phyloP scores from a whole-genome alignment of 2,329 filamentous ascomycete species.

The Plenodomus lindquistii region DNA sequence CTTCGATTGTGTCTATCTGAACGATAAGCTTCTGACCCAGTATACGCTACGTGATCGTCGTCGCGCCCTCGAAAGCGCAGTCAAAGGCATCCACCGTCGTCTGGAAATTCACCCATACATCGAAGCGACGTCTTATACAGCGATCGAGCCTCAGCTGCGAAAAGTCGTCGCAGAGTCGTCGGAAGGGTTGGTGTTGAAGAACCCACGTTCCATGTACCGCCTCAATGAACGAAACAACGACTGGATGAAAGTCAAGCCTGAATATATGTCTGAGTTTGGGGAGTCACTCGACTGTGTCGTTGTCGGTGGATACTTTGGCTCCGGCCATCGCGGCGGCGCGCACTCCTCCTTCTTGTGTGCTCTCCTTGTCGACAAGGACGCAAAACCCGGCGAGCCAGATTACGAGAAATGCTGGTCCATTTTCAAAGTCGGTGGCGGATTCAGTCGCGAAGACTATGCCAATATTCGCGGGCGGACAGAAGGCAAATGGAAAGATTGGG shows the following conservation, averaged over 20 bases:
- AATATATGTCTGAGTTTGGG: slow-evolving; percentile 96
- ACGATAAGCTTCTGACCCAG: slow-evolving; percentile 75
- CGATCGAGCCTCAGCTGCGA: slow-evolving; percentile 78
- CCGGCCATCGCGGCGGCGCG: slow-evolving; percentile 78
- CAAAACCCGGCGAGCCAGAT: slow-evolving; percentile 59
- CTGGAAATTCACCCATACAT: slow-evolving; percentile 80
- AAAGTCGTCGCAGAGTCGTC: slow-evolving; percentile 84
- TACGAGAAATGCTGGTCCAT: slow-evolving; percentile 88
- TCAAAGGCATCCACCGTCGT: slow-evolving; percentile 71
- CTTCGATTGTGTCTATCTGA: slow-evolving; percentile 91
- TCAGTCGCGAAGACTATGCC: slow-evolving; percentile 81
- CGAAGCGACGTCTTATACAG: slow-evolving; percentile 66
- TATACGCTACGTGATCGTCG: slow-evolving; percentile 84
- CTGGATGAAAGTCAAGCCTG: slow-evolving; percentile 98
- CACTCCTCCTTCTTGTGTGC: slow-evolving; percentile 91
- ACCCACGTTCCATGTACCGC: slow-evolving; percentile 82
- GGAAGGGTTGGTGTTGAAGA: slow-evolving; percentile 92
- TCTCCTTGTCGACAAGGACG: slow-evolving; percentile 72
- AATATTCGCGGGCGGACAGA: slow-evolving; percentile 82
- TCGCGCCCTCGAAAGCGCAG: slow-evolving; percentile 71
- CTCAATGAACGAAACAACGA: slow-evolving; percentile 91
- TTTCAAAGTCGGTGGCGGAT: slow-evolving; percentile 96
- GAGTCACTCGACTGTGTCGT: slow-evolving; percentile 89
- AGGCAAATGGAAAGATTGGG: slow-evolving; percentile 90
- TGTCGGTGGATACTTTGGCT: slow-evolving; percentile 91